Conservation (phyloP, 176 grass and related monocot genomes). For the Ampelocalamus luodianensis region DNA sequence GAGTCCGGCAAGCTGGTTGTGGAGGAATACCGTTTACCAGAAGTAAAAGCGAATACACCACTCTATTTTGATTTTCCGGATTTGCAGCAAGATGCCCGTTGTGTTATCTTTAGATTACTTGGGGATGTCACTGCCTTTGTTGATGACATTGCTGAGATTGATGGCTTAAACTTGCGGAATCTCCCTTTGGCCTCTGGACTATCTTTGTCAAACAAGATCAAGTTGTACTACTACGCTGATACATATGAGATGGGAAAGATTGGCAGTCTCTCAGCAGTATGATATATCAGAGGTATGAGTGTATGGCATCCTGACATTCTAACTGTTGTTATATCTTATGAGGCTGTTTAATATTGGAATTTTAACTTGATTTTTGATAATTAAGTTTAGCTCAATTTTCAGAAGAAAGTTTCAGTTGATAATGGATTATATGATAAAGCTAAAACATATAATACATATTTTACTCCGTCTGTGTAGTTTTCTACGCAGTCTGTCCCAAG, state of each 20-base stretch:
- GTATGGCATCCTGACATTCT: slow-evolving; percentile 20
- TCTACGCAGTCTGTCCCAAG: too few species aligned
- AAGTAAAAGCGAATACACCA: slow-evolving; percentile 67
- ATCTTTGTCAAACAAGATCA: slow-evolving; percentile 88
- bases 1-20: slow-evolving; percentile 75
- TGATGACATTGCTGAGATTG: slow-evolving; percentile 86
- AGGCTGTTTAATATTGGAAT: not conserved
- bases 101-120: slow-evolving; percentile 79
- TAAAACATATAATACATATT: not conserved
- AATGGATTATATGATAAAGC: not conserved
- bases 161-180: slow-evolving; percentile 69
- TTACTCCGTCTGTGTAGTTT: too few species aligned
- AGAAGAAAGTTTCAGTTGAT: slow-evolving; percentile 24
- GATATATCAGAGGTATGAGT: slow-evolving; percentile 45
- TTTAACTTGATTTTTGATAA: slow-evolving; percentile 18
- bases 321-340: not conserved
- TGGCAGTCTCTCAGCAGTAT: slow-evolving; percentile 74
- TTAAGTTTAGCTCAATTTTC: not conserved
- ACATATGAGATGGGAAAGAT: slow-evolving; percentile 93
- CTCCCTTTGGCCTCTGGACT: slow-evolving; percentile 80
- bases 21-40: slow-evolving; percentile 85
- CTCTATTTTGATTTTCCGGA: slow-evolving; percentile 95
- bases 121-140: slow-evolving; percentile 84
- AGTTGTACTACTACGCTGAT: slow-evolving; percentile 91
- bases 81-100: slow-evolving; percentile 60